Conservation (phyloP, 495 filamentous ascomycete species). For the Niebla homalea region DNA sequence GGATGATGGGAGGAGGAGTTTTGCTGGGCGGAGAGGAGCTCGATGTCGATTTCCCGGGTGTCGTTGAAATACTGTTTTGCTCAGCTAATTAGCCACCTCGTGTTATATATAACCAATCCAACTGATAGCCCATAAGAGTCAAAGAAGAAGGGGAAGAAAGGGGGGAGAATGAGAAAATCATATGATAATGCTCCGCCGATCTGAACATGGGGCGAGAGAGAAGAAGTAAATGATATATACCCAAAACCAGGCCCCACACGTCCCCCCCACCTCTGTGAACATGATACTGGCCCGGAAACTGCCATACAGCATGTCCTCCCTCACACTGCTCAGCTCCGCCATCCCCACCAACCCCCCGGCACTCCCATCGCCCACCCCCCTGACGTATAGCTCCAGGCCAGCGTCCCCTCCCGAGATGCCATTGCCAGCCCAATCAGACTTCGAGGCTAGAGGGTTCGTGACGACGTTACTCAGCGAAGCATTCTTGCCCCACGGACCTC, state of each 20-base stretch:
- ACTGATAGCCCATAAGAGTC: not conserved
- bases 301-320: constrained; percentile 50
- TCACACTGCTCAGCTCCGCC: constrained; percentile 44
- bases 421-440: constrained; percentile 23
- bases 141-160: not conserved
- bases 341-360: constrained; percentile 39
- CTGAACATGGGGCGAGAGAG: constrained; percentile 1
- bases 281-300: constrained; percentile 55
- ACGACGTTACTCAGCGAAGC: constrained; percentile 40
- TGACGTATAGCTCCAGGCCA: constrained; percentile 48
- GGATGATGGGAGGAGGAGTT: constrained; percentile 35
- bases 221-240: constrained; percentile 31
- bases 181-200: not conserved
- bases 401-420: constrained; percentile 35
- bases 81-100: constrained; percentile 1
- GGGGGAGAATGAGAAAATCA: not conserved
- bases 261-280: constrained; percentile 42
- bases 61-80: constrained; percentile 52
- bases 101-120: not conserved
- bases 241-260: constrained; percentile 70
- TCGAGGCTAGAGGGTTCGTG: constrained; percentile 33
- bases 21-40: constrained; percentile 53
- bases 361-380: constrained; percentile 21
- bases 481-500: constrained; percentile 54
- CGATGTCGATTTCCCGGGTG: constrained; percentile 69